A percentile compares a stretch with the other conserved stretches of the same genome.
Evolutionary conservation across 176 grass and related monocot species (phyloP).

Genomic region (Guadua angustifolia): DNA sequence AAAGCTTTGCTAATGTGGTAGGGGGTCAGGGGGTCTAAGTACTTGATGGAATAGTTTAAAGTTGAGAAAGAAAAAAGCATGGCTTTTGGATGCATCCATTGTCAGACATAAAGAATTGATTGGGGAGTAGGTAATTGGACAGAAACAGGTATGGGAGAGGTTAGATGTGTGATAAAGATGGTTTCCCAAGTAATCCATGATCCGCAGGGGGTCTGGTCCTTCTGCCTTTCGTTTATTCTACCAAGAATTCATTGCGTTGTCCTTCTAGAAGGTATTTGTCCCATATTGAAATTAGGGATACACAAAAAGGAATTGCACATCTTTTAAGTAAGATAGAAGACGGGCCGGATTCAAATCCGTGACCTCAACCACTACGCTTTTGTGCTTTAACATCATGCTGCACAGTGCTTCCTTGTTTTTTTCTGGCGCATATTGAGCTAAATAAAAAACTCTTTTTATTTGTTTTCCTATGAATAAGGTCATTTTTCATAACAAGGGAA

Average conservation of each 20-base stretch:
- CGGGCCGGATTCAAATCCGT: neutral
- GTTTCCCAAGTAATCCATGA: constrained; percentile 42
- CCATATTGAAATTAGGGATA: neutral
- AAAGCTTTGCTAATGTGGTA: constrained; percentile 40
- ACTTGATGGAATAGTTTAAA: constrained; percentile 36
- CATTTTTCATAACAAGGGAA: neutral
- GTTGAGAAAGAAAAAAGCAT: neutral
- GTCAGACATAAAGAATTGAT: constrained; percentile 32
- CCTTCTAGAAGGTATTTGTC: constrained; percentile 9
- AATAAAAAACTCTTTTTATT: neutral
- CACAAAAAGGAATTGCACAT: neutral
- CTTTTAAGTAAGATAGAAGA: neutral
- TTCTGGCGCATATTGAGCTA: neutral
- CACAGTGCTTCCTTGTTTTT: neutral
- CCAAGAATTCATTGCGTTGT: neutral
- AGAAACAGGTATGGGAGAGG: constrained; percentile 51
- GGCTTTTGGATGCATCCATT: constrained; percentile 30
- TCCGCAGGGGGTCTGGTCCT: neutral
- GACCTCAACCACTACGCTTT: neutral
- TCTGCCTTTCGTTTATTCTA: constrained; percentile 19
- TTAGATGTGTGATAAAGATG: constrained; percentile 61
- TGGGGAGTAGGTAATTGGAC: constrained; percentile 65
- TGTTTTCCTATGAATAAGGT: neutral
- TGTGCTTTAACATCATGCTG: neutral
- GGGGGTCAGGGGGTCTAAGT: neutral